Evolutionary conservation across 2,329 filamentous ascomycete genomes (phyloP).

Genomic region (Davidsoniella eucalypti): DNA sequence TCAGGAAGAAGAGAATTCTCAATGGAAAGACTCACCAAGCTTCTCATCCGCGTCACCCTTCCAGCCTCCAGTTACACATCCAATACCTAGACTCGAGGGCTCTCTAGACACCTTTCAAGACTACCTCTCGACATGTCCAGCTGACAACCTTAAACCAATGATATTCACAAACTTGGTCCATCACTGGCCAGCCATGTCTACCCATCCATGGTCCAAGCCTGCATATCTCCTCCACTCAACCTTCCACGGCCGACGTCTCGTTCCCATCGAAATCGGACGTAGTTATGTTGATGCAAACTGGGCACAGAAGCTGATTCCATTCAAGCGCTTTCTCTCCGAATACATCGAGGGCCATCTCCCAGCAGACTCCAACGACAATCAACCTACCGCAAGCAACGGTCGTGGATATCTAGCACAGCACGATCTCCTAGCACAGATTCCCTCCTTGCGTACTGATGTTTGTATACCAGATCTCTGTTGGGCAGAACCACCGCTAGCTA

Average conservation of each 20-base stretch:
- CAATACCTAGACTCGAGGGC: slow-evolving; percentile 28
- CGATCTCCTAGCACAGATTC: slow-evolving; percentile 70
- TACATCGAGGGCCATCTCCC: slow-evolving; percentile 30
- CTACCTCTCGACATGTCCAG: slow-evolving; percentile 31
- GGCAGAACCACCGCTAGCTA: slow-evolving; percentile 43
- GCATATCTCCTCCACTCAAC: slow-evolving; percentile 60
- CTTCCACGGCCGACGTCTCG: slow-evolving; percentile 58
- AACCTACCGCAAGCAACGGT: neutral
- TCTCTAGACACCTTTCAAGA: slow-evolving; percentile 44
- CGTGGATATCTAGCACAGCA: slow-evolving; percentile 85
- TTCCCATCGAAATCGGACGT: slow-evolving; percentile 72
- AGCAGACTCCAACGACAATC: too few relatives aligned
- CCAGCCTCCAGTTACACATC: slow-evolving; percentile 25
- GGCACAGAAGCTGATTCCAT: slow-evolving; percentile 66
- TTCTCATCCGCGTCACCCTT: slow-evolving; percentile 17
- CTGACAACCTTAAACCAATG: slow-evolving; percentile 34
- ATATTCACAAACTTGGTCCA: slow-evolving; percentile 50
- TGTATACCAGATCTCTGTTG: slow-evolving; percentile 73
- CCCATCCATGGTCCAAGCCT: slow-evolving; percentile 53
- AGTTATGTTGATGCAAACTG: slow-evolving; percentile 78
- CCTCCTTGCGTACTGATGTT: slow-evolving; percentile 59
- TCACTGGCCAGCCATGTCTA: slow-evolving; percentile 62
- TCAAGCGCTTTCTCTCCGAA: slow-evolving; percentile 49
- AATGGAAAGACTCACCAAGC: slow-evolving; percentile 1
- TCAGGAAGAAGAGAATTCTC: slow-evolving; percentile 15